Base-by-base conservation (phyloP, 345 rosid species). In the Noccaea bulbosa region DNA sequence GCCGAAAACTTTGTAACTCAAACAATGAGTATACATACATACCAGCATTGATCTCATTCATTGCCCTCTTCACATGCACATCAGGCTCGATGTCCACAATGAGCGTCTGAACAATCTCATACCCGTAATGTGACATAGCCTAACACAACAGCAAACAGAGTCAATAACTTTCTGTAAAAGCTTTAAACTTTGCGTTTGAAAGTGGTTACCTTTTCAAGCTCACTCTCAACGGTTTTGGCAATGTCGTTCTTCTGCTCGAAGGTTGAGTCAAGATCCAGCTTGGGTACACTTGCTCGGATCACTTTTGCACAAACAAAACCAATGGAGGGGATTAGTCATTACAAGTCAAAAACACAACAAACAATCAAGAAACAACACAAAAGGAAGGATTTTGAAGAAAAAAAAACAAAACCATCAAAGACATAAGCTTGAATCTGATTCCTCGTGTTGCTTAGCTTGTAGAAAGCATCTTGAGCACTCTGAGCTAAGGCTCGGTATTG, bases 31-130 rank as follows among this genome's bases (percentile, higher is more conserved):
- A 27, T 27, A 27, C 41, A 27, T 27, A 27, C 41, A 0, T 82
- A 85, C 90, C 90, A 1, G 91, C 94, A 79, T 86, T 88, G 58
- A 88, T 86, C 81, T 86, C 89, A 71, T 88, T 88, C 91, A 88
- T 88, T 44, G 94, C 91, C 35, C 87, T 73, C 87, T 88, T 86
- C 35, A 88, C 91, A 11, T 80, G 89, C 30, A 77, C 91, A 78
- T 86, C 89, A 51, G 94, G 94, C 80, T 88, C 91, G 0, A 86
- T 83, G 66, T 87, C 93, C 52, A 88, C 90, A 12, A 88, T 88
- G 10, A 88, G 86, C 44, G 94, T 86, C 80, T 88, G 91, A 63
- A 88, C 93, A 24, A 88, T 88, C 89, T 88, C 87, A 37, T 63
- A 88, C 0, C 91, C 91, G 59, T 88, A 88, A 77, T 84, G 91